A percentile compares a stretch with the other conserved stretches of the same genome.
These are phyloP conservation scores for Martiniozyma asiatica DNA, from an alignment of 1,139 yeast species.

Conservation along the genomic window DNA sequence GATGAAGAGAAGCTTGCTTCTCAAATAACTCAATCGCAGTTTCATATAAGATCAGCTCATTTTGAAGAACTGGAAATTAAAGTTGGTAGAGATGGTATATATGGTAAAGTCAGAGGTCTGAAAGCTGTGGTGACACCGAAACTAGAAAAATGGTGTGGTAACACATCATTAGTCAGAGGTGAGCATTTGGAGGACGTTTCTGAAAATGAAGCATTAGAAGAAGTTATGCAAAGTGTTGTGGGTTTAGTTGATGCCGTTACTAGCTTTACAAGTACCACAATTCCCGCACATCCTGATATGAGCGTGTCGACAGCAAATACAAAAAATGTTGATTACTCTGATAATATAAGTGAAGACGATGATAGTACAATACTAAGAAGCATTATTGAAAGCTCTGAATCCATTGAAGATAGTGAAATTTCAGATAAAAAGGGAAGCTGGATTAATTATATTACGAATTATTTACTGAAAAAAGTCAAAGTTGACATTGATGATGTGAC, in stretches of 20 bases:
- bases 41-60: slow-evolving; percentile 9
- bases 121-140: slow-evolving; percentile 8
- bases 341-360: no score
- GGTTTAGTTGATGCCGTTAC: slow-evolving; percentile 13
- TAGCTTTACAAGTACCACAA: no score
- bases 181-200: slow-evolving; percentile 7
- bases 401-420: no score
- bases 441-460: slow-evolving; percentile 45
- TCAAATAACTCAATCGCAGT: slow-evolving; percentile 9
- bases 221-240: slow-evolving; percentile 13
- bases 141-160: no score
- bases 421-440: slow-evolving; percentile 1
- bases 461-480: slow-evolving; percentile 53
- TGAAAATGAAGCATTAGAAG: slow-evolving; percentile 9
- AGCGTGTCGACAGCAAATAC: no score
- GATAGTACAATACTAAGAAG: no score
- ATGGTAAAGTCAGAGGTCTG: slow-evolving; percentile 4
- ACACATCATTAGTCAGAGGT: no score
- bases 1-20: slow-evolving; percentile 11
- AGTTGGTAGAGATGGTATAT: slow-evolving; percentile 9
- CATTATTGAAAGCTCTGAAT: no score
- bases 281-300: no score
- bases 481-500: slow-evolving; percentile 33
- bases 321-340: no score
- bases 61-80: slow-evolving; percentile 7